A percentile compares a stretch with the other conserved stretches of the same genome.
These are phyloP conservation scores for Citeromyces hawaiiensis DNA, from an alignment of 1,139 yeast species.

Conservation along the genomic window DNA sequence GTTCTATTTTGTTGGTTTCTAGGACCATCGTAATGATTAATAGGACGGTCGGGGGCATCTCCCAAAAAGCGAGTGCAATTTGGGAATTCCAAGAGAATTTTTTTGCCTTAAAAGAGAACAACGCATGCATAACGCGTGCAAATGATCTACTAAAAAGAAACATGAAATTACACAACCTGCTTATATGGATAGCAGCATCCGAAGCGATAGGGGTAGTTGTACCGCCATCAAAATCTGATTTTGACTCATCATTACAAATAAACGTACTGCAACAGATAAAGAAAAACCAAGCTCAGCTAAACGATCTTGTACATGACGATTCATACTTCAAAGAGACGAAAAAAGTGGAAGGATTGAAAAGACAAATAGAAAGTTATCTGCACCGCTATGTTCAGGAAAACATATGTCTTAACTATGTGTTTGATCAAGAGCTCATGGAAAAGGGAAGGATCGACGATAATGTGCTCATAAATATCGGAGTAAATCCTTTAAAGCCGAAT, in stretches of 20 bases:
- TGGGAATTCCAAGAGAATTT: not conserved
- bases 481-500: slow-evolving; percentile 1
- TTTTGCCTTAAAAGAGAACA: not conserved
- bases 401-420: slow-evolving; percentile 1
- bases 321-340: not conserved
- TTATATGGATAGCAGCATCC: not conserved
- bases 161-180: not conserved
- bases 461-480: slow-evolving; percentile 2
- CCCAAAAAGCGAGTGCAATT: not conserved
- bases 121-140: not conserved
- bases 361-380: not conserved
- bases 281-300: not conserved
- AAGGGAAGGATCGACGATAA: slow-evolving; percentile 1
- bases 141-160: not conserved
- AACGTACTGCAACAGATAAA: not conserved
- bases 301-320: not conserved
- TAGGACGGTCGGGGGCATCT: no score
- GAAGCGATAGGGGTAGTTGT: not conserved
- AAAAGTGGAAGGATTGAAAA: slow-evolving; percentile 1
- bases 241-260: not conserved
- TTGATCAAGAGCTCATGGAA: slow-evolving; percentile 2
- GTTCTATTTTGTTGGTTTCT: no score
- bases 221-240: not conserved
- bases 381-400: not conserved
- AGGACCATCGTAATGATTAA: no score